Evolutionary conservation across 768 basidiomycete species (phyloP), one percentile per base, ranked within the genome.

Genomic region (Podaxis sp.): DNA sequence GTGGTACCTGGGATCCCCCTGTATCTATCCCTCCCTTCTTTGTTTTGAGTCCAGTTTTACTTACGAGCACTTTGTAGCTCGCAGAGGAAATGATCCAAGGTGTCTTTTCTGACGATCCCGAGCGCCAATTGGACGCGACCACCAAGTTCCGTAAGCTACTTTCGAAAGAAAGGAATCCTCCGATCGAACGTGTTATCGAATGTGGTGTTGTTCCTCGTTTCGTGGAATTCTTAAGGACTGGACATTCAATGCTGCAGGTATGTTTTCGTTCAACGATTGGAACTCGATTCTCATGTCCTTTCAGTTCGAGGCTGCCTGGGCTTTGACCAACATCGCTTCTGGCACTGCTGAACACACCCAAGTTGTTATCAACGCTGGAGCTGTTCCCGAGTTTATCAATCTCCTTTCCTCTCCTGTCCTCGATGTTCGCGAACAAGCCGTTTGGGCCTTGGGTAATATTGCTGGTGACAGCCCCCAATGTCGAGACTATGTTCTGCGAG

Each of bases 131-230:
- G 62, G 95, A 98, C 74, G 91, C 96, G 71, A 98, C 97, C 16
- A 98, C 93, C 71, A 96, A 92, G 77, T 98, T 98, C 82, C 89
- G 97, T 69, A 99, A 98, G 77, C 83, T 99, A 42, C 85, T 99
- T 64, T 98, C 95, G 66, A 99, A 99, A 79, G 97, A 99, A 79
- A 96, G 95, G 81, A 99, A 98, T 73, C 97, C 97, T 50, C 97
- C 96, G 18, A 99, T 99, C 72, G 97, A 99, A 74, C 87, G 89
- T 73, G 97, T 99, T 66, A 98, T 96, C 73, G 93, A 95, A 68
- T 97, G 95, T 74, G 91, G 93, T 60, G 97, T 99, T 44, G 93
- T 99, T 40, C 91, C 93, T 62, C 91, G 96, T 61, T 98, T 99
- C 67, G 97, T 99, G 48, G 88, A 97, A 73, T 98, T 99, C 76